These are phyloP conservation scores for Candida boleticola DNA, from an alignment of 805 yeast genomes.

Conservation along the genomic window DNA sequence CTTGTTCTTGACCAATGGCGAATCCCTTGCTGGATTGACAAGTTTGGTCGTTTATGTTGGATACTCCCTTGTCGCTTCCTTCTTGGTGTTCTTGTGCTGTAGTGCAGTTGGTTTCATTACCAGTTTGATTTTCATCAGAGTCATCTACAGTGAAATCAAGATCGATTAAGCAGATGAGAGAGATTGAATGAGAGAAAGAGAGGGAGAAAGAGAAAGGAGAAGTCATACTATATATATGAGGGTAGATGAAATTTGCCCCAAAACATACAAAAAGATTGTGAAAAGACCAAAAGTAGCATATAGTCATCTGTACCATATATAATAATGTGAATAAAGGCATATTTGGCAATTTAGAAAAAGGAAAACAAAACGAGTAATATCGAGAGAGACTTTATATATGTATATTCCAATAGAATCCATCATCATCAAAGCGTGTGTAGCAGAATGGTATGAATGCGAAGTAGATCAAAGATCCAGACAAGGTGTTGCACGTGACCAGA, in stretches of 20 bases:
- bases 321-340: no score
- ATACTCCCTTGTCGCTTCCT: constrained; percentile 71
- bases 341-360: no score
- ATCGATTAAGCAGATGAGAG: constrained; percentile 50
- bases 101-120: constrained; percentile 86
- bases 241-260: neutral
- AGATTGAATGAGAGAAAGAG: neutral
- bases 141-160: constrained; percentile 81
- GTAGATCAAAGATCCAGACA: no score
- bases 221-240: neutral
- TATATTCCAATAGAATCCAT: no score
- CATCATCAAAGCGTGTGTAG: no score
- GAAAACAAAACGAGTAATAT: no score
- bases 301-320: no score
- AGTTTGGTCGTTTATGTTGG: constrained; percentile 81
- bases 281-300: no score
- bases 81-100: constrained; percentile 73
- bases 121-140: constrained; percentile 69
- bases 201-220: no score
- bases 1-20: constrained; percentile 65
- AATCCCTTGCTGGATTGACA: constrained; percentile 63
- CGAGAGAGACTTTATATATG: no score
- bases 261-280: neutral
- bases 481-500: no score
- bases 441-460: no score